Conservation (phyloP, 1,284 basidiomycete genomes). For the Inonotus obliquus region DNA sequence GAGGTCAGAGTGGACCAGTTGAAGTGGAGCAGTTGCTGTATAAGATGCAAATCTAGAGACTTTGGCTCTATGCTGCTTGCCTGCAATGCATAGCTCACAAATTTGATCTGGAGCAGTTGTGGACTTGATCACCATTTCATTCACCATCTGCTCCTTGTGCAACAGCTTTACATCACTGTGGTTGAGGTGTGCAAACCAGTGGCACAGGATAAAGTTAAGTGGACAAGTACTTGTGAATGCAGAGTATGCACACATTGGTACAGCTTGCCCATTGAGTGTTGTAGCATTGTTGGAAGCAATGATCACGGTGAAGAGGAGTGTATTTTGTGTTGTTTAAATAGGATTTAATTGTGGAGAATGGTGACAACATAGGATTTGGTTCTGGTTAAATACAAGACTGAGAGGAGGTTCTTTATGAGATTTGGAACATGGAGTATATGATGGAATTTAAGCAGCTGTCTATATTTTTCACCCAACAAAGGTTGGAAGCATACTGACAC, state of each 20-base stretch:
- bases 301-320: conserved; percentile 16
- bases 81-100: conserved; percentile 22
- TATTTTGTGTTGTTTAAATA: background rate
- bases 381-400: conserved; percentile 29
- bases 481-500: background rate
- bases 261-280: conserved; percentile 7
- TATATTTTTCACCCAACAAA: conserved; percentile 19
- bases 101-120: conserved; percentile 10
- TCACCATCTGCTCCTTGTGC: conserved; percentile 12
- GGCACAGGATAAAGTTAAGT: background rate
- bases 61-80: conserved; percentile 19
- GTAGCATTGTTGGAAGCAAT: conserved; percentile 20
- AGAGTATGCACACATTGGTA: background rate
- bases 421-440: conserved; percentile 29
- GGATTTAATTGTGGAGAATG: background rate
- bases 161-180: background rate
- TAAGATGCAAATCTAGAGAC: conserved; percentile 3
- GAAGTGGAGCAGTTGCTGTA: conserved; percentile 10
- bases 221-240: background rate
- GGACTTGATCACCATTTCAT: conserved; percentile 19
- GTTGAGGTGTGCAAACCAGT: background rate
- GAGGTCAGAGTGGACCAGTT: conserved; percentile 26
- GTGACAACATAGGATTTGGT: conserved; percentile 21
- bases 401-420: background rate
- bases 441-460: conserved; percentile 25